A percentile compares a stretch with the other conserved stretches of the same genome.
These are phyloP conservation scores for Chimonanthus salicifolius DNA, from an alignment of 164 flowering plant genomes.

Conservation along the genomic window DNA sequence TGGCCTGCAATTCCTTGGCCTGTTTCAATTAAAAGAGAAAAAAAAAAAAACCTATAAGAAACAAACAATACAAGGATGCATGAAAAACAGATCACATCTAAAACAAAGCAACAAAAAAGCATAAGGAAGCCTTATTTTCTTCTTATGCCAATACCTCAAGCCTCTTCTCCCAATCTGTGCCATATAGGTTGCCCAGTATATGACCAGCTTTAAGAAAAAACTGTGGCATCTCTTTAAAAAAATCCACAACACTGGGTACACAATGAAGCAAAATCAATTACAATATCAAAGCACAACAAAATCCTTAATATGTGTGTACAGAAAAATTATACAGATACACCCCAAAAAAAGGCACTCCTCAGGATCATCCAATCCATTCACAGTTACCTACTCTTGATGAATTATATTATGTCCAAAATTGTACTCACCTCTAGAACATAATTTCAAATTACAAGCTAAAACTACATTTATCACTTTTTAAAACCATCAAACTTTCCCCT, in stretches of 20 bases:
- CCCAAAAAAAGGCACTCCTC: background rate
- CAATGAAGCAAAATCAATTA: background rate
- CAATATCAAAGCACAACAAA: background rate
- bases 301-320: too few relatives aligned
- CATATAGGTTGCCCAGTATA: conserved; percentile 53
- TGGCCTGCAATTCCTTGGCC: conserved; percentile 86
- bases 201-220: conserved; percentile 74
- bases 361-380: background rate
- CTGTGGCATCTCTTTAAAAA: conserved; percentile 87
- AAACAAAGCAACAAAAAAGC: background rate
- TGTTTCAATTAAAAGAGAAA: conserved; percentile 14
- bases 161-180: conserved; percentile 84
- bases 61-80: background rate
- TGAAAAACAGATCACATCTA: conserved; percentile 1
- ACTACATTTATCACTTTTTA: too few relatives aligned
- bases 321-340: too few relatives aligned
- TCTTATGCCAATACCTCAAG: conserved; percentile 55
- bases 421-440: too few relatives aligned
- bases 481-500: too few relatives aligned
- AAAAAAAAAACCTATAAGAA: background rate
- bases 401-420: too few relatives aligned
- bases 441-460: too few relatives aligned
- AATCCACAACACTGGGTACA: conserved; percentile 58
- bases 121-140: background rate
- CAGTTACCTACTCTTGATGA: too few relatives aligned